Evolutionary conservation across 495 filamentous ascomycete genomes (phyloP), one percentile per base, ranked within the genome.

Genomic region (Lasiosphaeris hirsuta): DNA sequence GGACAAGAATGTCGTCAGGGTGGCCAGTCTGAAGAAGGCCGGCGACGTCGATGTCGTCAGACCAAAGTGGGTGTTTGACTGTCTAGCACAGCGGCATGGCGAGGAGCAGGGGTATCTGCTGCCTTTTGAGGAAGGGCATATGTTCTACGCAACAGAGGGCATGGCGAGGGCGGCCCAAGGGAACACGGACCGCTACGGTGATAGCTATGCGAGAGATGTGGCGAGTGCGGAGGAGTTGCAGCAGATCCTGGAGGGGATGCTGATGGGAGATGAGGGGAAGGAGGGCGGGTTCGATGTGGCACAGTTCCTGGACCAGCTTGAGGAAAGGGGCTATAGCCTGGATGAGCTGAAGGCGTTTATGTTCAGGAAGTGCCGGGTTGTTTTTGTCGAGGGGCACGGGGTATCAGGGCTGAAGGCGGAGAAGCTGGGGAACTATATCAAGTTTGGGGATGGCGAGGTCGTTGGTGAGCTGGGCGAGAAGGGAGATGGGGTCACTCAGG

Each of bases 51-150:
- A 90, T 58, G 86, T 97, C 55, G 77, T 97, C 39, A 81, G 84
- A 15, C 89, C 92, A 5, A 81, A 78, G 11, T 99, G 94, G 94
- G 72, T 97, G 10, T 77, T 92, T 35, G 91, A 97, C 67, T 94
- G 89, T 60, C 78, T 90, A 49, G 74, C 77, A 10, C 90, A 94
- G 64, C 73, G 73, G 10, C 77, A 79, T 7, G 70, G 80, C 19
- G 80, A 79, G 36, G 90, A 94, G 64, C 83, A 82, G 7, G 81
- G 80, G 44, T 86, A 82, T 60, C 74, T 76, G 56, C 79, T 76
- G 49, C 64, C 67, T 9, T 69, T 69, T 30, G 67, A 70, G 49
- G 82, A 86, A 5, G 76, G 78, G 62, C 87, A 84, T 58, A 69
- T 78, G 55, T 78, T 77, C 45, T 58, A 70, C 58, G 74, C 66